Percentiles rank a stretch among this genome's conserved stretches.
Evolutionary conservation across 495 filamentous ascomycete species (phyloP).

Genomic region (Lasiosphaeria hispida): DNA sequence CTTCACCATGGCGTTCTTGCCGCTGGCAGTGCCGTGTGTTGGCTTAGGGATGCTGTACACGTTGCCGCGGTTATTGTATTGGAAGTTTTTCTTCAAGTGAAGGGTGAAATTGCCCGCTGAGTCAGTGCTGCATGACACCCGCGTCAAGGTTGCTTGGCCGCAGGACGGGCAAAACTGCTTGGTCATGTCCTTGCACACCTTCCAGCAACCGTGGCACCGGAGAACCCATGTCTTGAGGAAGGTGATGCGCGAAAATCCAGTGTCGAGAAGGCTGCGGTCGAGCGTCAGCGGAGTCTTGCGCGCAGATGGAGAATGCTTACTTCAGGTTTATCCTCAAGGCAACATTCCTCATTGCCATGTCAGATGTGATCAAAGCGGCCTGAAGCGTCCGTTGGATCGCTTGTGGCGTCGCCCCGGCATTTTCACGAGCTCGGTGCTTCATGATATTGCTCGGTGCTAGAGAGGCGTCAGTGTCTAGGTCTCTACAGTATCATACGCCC

Average conservation of each 20-base stretch:
- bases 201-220: conserved; percentile 93
- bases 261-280: conserved; percentile 62
- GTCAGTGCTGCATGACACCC: conserved; percentile 82
- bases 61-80: conserved; percentile 92
- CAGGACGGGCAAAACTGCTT: conserved; percentile 95
- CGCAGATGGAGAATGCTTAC: conserved; percentile 12
- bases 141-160: conserved; percentile 80
- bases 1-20: conserved; percentile 58
- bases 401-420: conserved; percentile 42
- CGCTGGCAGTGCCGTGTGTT: conserved; percentile 72
- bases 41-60: conserved; percentile 89
- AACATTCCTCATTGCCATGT: conserved; percentile 97
- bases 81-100: conserved; percentile 91
- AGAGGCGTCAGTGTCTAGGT: background rate
- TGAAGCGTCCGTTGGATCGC: conserved; percentile 64
- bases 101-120: conserved; percentile 76
- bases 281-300: background rate
- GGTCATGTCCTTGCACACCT: conserved; percentile 75
- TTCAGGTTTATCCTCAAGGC: conserved; percentile 91
- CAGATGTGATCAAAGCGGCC: conserved; percentile 83
- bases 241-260: conserved; percentile 69
- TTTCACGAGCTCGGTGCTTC: conserved; percentile 70
- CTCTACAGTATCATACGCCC: background rate
- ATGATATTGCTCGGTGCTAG: conserved; percentile 78
- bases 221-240: conserved; percentile 83